Conservation (phyloP, 2,329 filamentous ascomycete genomes). For the Fusarium sp. region DNA sequence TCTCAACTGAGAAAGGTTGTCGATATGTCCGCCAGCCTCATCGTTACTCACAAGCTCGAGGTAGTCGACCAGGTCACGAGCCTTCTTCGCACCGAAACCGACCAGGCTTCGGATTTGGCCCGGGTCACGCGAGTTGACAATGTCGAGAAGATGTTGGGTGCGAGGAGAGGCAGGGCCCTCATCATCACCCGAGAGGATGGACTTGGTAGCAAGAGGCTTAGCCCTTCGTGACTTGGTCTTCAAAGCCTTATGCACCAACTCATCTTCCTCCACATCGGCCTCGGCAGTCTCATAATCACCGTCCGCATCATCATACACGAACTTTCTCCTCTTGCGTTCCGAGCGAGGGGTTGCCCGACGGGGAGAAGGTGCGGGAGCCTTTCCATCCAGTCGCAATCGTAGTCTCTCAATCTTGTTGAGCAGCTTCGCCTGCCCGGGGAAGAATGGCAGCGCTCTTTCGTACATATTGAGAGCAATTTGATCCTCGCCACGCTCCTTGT, state of each 20-base stretch:
- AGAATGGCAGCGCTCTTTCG: conserved; percentile 83
- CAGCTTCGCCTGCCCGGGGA: conserved; percentile 85
- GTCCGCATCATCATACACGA: conserved; percentile 50
- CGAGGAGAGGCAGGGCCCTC: conserved; percentile 62
- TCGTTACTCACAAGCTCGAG: conserved; percentile 59
- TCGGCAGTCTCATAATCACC: conserved; percentile 55
- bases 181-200: conserved; percentile 51
- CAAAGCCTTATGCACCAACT: conserved; percentile 40
- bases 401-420: conserved; percentile 75
- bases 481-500: conserved; percentile 85
- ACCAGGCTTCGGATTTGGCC: conserved; percentile 72
- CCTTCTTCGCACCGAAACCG: conserved; percentile 79
- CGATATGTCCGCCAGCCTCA: conserved; percentile 55
- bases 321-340: conserved; percentile 48
- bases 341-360: conserved; percentile 40
- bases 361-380: conserved; percentile 30
- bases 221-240: conserved; percentile 48
- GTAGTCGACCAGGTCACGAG: conserved; percentile 68
- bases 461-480: conserved; percentile 85
- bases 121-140: conserved; percentile 79
- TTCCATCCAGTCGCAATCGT: conserved; percentile 60
- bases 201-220: conserved; percentile 44
- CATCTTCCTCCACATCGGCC: conserved; percentile 56
- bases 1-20: conserved; percentile 62
- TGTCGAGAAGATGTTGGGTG: conserved; percentile 71